phyloP scores from a whole-genome alignment of 1,139 yeast genomes.

The Suhomyces chickasaworum region DNA sequence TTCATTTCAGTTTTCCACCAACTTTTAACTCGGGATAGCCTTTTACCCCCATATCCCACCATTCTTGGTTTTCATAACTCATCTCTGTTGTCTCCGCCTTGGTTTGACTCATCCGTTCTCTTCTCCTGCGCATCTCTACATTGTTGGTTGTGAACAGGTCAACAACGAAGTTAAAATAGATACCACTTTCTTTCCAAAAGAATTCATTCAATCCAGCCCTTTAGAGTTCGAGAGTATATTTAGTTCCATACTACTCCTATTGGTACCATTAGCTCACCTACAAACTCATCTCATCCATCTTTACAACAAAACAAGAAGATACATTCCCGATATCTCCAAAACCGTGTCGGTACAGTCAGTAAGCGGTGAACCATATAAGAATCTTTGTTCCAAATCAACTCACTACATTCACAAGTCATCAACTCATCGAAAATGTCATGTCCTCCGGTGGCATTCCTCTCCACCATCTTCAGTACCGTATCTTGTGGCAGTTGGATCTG shows the following conservation, averaged over 20 bases:
- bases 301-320: neutral
- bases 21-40: too few relatives aligned
- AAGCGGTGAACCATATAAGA: neutral
- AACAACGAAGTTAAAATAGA: neutral
- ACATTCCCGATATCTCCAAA: conserved; percentile 2
- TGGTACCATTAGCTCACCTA: too few relatives aligned
- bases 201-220: neutral
- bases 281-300: too few relatives aligned
- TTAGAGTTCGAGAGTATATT: too few relatives aligned
- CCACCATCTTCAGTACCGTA: conserved; percentile 36
- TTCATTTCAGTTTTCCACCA: neutral
- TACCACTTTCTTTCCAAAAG: conserved; percentile 1
- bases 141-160: neutral
- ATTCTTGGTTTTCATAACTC: neutral
- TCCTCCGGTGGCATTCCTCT: conserved; percentile 18
- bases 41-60: neutral
- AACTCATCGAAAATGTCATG: conserved; percentile 1
- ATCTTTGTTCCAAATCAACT: too few relatives aligned
- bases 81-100: neutral
- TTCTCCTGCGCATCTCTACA: conserved; percentile 2
- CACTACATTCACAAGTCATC: neutral
- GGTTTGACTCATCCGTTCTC: conserved; percentile 2
- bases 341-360: neutral
- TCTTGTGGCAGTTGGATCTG: conserved; percentile 66
- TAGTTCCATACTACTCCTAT: neutral